phyloP scores from a whole-genome alignment of 2,329 filamentous ascomycete genomes.

The Alternaria solani region DNA sequence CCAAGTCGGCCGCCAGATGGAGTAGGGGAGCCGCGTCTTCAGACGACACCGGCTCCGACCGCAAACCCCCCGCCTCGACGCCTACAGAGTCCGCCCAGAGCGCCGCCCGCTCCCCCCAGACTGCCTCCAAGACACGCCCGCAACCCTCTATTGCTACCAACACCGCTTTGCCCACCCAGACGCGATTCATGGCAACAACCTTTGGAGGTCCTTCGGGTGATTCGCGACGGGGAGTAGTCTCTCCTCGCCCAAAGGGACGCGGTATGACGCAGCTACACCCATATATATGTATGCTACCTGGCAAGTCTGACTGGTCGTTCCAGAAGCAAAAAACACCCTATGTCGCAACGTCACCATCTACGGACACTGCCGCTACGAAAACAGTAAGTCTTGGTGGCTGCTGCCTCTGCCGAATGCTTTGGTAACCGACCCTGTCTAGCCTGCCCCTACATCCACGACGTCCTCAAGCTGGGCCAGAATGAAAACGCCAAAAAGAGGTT shows the following conservation, averaged over 20 bases:
- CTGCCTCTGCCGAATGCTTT: conserved; percentile 15
- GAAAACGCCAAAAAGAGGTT: conserved; percentile 75
- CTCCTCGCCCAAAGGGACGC: conserved; percentile 55
- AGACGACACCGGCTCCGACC: conserved; percentile 40
- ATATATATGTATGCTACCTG: neutral
- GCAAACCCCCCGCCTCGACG: conserved; percentile 33
- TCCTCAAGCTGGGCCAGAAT: conserved; percentile 66
- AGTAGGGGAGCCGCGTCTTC: conserved; percentile 38
- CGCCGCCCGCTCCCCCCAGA: conserved; percentile 27
- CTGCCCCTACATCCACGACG: conserved; percentile 89
- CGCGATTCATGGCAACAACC: conserved; percentile 48
- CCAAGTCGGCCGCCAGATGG: conserved; percentile 38
- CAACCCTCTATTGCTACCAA: conserved; percentile 25
- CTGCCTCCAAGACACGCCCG: conserved; percentile 27
- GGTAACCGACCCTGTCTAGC: conserved; percentile 37
- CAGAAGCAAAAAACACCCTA: conserved; percentile 81
- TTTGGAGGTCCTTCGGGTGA: conserved; percentile 51
- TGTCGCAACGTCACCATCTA: conserved; percentile 95
- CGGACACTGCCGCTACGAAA: conserved; percentile 90
- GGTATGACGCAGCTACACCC: conserved; percentile 40
- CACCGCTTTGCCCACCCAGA: conserved; percentile 26
- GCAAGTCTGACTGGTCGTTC: conserved; percentile 32
- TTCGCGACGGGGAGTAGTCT: conserved; percentile 52
- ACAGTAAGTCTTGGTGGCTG: conserved; percentile 61
- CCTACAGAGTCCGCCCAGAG: conserved; percentile 26